Evolutionary conservation across 2,329 filamentous ascomycete species (phyloP).

Genomic region (Bertia moriformis): DNA sequence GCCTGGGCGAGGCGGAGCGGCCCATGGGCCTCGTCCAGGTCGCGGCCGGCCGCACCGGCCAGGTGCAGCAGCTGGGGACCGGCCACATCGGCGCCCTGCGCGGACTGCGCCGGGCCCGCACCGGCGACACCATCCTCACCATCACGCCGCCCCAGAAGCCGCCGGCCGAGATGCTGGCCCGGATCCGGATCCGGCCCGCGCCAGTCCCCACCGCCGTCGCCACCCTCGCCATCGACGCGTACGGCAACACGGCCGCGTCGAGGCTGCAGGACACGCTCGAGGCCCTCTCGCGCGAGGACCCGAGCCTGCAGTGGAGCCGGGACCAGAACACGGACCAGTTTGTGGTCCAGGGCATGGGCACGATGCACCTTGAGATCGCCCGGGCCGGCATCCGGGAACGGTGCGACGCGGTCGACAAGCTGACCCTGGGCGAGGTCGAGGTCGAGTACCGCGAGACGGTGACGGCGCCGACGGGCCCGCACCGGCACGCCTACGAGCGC

Average conservation of each 20-base stretch:
- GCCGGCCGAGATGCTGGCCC: conserved; percentile 61
- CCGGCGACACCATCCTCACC: conserved; percentile 78
- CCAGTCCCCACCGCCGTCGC: conserved; percentile 86
- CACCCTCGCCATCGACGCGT: conserved; percentile 80
- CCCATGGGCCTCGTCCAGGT: conserved; percentile 75
- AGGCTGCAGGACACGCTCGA: conserved; percentile 62
- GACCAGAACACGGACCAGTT: conserved; percentile 89
- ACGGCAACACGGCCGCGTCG: conserved; percentile 49
- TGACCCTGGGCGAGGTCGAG: conserved; percentile 73
- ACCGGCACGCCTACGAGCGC: conserved; percentile 58
- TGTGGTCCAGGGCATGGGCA: conserved; percentile 87
- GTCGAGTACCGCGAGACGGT: conserved; percentile 88
- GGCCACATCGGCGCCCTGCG: conserved; percentile 91
- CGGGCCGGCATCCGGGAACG: conserved; percentile 33
- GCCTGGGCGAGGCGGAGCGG: conserved; percentile 63
- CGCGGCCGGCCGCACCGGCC: conserved; percentile 74
- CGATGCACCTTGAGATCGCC: conserved; percentile 87
- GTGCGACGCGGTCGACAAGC: conserved; percentile 23
- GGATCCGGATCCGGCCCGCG: conserved; percentile 76
- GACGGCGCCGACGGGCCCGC: conserved; percentile 35
- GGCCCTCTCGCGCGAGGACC: conserved; percentile 77
- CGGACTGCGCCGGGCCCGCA: conserved; percentile 79
- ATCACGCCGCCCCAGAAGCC: conserved; percentile 51
- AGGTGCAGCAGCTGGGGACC: conserved; percentile 64
- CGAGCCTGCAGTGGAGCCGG: conserved; percentile 69